phyloP scores from a whole-genome alignment of 2,329 filamentous ascomycete species.

The Penicillium psychrosexuale region DNA sequence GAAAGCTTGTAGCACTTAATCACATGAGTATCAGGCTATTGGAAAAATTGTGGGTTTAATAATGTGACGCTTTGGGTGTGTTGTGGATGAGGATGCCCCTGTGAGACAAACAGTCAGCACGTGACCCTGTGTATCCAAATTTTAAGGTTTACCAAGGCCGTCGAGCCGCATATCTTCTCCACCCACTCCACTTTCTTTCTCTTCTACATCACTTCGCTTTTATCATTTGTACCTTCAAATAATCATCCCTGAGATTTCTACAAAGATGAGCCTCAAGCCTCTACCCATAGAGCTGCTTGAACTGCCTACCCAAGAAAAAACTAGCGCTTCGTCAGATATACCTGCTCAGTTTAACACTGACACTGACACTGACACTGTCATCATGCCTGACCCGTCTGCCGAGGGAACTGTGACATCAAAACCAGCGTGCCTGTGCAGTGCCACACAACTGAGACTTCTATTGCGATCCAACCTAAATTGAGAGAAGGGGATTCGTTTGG shows the following conservation, averaged over 20 bases:
- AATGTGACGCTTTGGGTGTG: not conserved
- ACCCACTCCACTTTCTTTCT: not conserved
- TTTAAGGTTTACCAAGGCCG: not conserved
- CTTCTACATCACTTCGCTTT: not conserved
- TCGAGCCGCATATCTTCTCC: not conserved
- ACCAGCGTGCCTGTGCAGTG: no score
- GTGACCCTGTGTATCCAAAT: not conserved
- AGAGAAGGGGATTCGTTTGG: no score
- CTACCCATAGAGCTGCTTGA: not conserved
- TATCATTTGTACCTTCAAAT: not conserved
- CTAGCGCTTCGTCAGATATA: no score
- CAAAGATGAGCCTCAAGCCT: not conserved
- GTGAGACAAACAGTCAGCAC: not conserved
- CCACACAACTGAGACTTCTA: not conserved
- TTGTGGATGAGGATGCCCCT: not conserved
- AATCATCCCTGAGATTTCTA: not conserved
- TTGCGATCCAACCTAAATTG: not conserved
- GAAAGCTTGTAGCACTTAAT: not conserved
- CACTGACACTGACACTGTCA: not conserved
- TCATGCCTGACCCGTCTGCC: no score
- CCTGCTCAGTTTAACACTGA: not conserved
- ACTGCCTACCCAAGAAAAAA: not conserved
- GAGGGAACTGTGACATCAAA: no score
- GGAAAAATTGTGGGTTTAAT: not conserved
- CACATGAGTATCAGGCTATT: not conserved